A percentile compares a stretch with the other conserved stretches of the same genome.
These are phyloP conservation scores for Pelagomonas calceolata DNA, from an alignment of 108 stramenopile genomes.

Conservation along the genomic window DNA sequence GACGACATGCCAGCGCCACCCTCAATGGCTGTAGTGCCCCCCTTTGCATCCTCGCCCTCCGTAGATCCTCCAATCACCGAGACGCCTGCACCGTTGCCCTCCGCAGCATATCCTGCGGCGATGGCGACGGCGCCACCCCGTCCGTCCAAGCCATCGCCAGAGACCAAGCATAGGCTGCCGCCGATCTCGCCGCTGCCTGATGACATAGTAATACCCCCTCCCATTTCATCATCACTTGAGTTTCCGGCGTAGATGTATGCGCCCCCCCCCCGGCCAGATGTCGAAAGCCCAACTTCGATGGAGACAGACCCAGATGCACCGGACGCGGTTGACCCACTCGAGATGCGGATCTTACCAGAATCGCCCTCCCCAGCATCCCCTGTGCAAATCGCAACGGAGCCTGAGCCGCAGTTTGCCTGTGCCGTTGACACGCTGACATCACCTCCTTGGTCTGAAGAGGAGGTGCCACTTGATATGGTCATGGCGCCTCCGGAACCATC, in stretches of 20 bases:
- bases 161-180: background rate
- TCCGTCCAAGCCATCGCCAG: background rate
- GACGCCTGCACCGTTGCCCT: background rate
- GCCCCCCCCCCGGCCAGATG: background rate
- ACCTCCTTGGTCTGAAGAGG: too few species aligned
- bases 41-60: background rate
- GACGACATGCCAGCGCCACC: background rate
- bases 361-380: conserved; percentile 19
- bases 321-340: background rate
- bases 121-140: background rate
- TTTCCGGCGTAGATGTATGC: background rate
- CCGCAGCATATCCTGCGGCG: background rate
- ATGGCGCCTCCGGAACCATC: too few species aligned
- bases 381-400: conserved; percentile 31
- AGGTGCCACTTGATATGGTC: too few species aligned
- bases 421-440: too few species aligned
- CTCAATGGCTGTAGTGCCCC: background rate
- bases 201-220: background rate
- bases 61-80: background rate
- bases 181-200: background rate
- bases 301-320: background rate
- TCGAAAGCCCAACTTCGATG: background rate
- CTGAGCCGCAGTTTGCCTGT: conserved; percentile 5
- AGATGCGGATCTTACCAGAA: background rate
- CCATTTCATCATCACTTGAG: background rate